phyloP scores from a whole-genome alignment of 2,329 filamentous ascomycete species.

The Decorospora gaudefroyi region DNA sequence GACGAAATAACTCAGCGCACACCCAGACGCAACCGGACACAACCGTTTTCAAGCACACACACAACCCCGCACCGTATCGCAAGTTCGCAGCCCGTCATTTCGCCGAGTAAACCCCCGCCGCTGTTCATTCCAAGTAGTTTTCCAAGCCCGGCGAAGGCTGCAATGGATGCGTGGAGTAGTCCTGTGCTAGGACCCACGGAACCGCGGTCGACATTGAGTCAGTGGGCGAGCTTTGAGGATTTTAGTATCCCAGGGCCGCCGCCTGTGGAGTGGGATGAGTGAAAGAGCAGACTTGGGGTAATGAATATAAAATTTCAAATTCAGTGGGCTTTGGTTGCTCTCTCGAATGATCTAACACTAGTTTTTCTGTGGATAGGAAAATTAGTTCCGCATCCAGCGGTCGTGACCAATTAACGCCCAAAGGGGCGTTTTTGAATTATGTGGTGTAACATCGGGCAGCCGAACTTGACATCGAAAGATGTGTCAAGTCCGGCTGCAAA shows the following conservation, averaged over 20 bases:
- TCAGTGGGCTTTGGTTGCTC: not conserved
- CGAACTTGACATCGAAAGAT: not conserved
- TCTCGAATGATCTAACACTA: not conserved
- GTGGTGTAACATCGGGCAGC: slow-evolving; percentile 2
- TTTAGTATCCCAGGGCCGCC: slow-evolving; percentile 43
- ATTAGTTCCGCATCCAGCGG: not conserved
- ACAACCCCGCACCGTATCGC: slow-evolving; percentile 31
- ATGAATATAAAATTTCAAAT: not conserved
- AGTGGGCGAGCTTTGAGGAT: slow-evolving; percentile 34
- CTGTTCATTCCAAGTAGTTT: slow-evolving; percentile 44
- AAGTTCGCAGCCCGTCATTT: slow-evolving; percentile 25
- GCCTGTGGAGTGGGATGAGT: slow-evolving; percentile 13
- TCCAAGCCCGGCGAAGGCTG: slow-evolving; percentile 33
- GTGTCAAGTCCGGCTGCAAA: slow-evolving; percentile 3
- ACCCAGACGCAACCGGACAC: slow-evolving; percentile 22
- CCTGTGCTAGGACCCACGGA: slow-evolving; percentile 25
- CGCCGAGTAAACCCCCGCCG: slow-evolving; percentile 35
- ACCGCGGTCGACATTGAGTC: slow-evolving; percentile 14
- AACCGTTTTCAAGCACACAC: slow-evolving; percentile 19
- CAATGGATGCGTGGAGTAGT: slow-evolving; percentile 34
- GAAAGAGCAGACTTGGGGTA: slow-evolving; percentile 11
- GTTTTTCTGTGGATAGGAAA: not conserved
- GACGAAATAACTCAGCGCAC: slow-evolving; percentile 35
- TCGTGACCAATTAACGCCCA: not conserved
- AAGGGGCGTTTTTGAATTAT: not conserved